Base-by-base conservation (phyloP, 208 protist species). In the Leishmania turanica region DNA sequence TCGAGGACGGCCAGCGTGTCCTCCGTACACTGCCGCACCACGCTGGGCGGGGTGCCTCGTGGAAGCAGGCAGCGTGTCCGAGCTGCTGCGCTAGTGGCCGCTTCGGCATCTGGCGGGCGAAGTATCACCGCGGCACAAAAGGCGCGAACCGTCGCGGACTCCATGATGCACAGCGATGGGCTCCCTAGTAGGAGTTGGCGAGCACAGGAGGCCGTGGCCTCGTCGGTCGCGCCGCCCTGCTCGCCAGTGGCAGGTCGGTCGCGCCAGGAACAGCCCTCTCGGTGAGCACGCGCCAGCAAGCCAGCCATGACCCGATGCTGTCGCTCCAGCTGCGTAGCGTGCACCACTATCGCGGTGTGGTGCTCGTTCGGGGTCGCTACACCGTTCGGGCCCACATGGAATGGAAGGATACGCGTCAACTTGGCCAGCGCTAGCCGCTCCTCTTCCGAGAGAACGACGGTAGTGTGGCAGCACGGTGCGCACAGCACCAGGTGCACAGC, bases 41-140 rank as follows among this genome's bases (percentile, higher is more conserved):
- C 85, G 37, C 85, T 89, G 1, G 90, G 88, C 0, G 91, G 88
- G 11, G 88, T 85, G 15, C 88, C 91, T 51, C 91, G 89, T 15
- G 91, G 91, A n/a, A 95, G 82, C 3, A 92, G 45, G 49, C 54
- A 90, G 31, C 84, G 75, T 70, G 74, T 47, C 15, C 74, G 76
- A 58, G 45, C 21, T 37, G 78, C 8, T 56, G 73, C 71, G 75
- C 40, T 70, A 40, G 53, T 71, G 11, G 40, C 54, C 8, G 60
- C 54, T 34, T 11, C 62, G 34, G 4, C 62, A 42, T 37, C 9
- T 72, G 21, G 73, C n/a, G 45, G 42, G 34, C 49, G 62, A 31
- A 83, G 47, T 11, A 34, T 34, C 24, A 93, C 80, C 1, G 88
- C 88, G 8, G 88, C 82, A 58, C 91, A 95, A 70, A 87, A 87